Percentiles rank a stretch among this genome's conserved stretches.
These are phyloP conservation scores for Camelina hispida DNA, from an alignment of 345 rosid genomes.

Conservation along the genomic window DNA sequence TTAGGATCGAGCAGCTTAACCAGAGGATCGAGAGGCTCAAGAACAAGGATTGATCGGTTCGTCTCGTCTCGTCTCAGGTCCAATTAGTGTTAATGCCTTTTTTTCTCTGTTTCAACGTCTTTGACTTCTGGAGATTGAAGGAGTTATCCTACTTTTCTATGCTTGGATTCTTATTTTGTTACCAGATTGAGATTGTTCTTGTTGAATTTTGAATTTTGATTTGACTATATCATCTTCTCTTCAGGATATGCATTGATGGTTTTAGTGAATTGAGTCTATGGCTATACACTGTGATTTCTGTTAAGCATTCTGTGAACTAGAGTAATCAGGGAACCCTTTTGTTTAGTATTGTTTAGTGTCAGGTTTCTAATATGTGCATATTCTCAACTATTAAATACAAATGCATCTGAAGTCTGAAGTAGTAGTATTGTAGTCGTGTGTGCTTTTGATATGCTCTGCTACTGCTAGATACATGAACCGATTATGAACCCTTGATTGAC, in stretches of 20 bases:
- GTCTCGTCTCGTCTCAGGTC: slow-evolving; percentile 15
- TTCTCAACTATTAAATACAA: not conserved
- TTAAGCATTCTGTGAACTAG: not conserved
- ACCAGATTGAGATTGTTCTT: slow-evolving; percentile 8
- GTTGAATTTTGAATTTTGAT: not conserved
- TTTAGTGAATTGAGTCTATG: not conserved
- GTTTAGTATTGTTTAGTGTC: not conserved
- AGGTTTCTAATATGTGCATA: slow-evolving; percentile 1
- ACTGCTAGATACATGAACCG: not conserved
- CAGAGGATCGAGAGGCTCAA: slow-evolving; percentile 77
- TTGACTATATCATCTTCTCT: not conserved
- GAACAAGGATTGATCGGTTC: slow-evolving; percentile 48
- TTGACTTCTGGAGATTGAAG: slow-evolving; percentile 12
- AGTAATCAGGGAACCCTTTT: not conserved
- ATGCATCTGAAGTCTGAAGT: slow-evolving; percentile 22
- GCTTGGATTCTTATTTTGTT: slow-evolving; percentile 4
- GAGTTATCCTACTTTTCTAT: slow-evolving; percentile 9
- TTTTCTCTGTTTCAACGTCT: not conserved
- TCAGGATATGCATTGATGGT: not conserved
- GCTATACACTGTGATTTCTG: not conserved
- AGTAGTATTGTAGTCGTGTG: slow-evolving; percentile 6
- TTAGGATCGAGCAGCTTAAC: slow-evolving; percentile 69
- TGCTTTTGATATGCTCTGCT: slow-evolving; percentile 11
- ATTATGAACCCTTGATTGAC: slow-evolving; percentile 4
- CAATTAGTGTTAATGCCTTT: slow-evolving; percentile 8